Percentiles rank a stretch among this genome's conserved stretches.
phyloP scores from a whole-genome alignment of 2,329 filamentous ascomycete genomes.

The Colletotrichum sp. region DNA sequence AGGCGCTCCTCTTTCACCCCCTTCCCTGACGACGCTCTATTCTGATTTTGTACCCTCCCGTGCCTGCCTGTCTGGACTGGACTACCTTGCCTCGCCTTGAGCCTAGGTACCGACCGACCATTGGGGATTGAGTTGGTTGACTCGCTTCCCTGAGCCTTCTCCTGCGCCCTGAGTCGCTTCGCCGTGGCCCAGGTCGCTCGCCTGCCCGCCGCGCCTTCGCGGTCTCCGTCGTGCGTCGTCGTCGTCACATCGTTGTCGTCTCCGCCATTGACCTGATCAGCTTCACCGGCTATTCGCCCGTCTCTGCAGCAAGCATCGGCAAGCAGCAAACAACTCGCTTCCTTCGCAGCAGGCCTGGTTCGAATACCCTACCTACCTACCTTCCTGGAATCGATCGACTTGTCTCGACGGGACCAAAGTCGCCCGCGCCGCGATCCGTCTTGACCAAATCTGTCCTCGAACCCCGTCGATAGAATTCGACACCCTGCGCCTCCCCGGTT shows the following conservation, averaged over 20 bases:
- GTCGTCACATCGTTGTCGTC: not conserved
- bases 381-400: not conserved
- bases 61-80: not conserved
- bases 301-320: not conserved
- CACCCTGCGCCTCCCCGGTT: not conserved
- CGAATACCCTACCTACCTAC: not conserved
- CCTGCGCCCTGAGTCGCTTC: constrained; percentile 1
- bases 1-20: not conserved
- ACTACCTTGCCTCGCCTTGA: not conserved
- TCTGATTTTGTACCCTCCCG: not conserved
- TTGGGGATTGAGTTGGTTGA: not conserved
- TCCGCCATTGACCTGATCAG: not conserved
- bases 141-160: not conserved
- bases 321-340: not conserved
- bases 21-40: not conserved
- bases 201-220: not conserved
- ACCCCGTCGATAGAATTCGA: not conserved
- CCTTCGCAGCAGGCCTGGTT: not conserved
- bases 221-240: not conserved
- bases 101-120: not conserved
- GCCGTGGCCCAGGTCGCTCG: not conserved
- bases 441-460: not conserved
- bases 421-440: not conserved
- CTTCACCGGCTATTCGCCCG: not conserved
- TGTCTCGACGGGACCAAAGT: not conserved